These are phyloP conservation scores for Leptodontidium sp. DNA, from an alignment of 2,329 filamentous ascomycete species.

Conservation along the genomic window DNA sequence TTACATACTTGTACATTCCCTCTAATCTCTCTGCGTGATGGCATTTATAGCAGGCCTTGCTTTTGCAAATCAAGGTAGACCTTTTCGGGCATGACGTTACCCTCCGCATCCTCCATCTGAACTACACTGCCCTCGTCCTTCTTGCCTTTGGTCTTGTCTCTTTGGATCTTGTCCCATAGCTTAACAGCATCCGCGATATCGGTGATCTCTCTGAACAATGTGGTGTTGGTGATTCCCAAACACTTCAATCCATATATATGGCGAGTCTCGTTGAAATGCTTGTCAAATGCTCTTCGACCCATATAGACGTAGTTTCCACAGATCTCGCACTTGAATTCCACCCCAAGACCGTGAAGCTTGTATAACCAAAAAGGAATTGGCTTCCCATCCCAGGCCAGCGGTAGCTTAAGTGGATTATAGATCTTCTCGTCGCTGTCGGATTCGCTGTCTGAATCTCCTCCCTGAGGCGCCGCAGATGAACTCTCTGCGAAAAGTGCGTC, in stretches of 20 bases:
- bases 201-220: conserved; percentile 92
- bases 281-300: conserved; percentile 94
- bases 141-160: conserved; percentile 81
- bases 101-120: conserved; percentile 97
- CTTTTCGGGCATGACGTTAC: conserved; percentile 99
- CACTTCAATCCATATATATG: conserved; percentile 96
- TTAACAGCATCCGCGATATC: conserved; percentile 87
- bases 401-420: conserved; percentile 96
- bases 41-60: conserved; percentile 76
- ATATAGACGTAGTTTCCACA: conserved; percentile 99
- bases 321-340: conserved; percentile 95
- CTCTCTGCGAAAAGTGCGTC: conserved; percentile 81
- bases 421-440: conserved; percentile 84
- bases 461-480: conserved; percentile 48
- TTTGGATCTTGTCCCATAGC: conserved; percentile 92
- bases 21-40: not conserved
- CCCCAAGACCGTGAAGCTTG: conserved; percentile 92
- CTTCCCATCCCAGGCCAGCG: conserved; percentile 97
- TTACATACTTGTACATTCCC: conserved; percentile 30
- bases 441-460: conserved; percentile 67
- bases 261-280: conserved; percentile 94
- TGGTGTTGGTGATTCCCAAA: conserved; percentile 89
- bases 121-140: conserved; percentile 84
- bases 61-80: conserved; percentile 96
- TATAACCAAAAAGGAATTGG: conserved; percentile 99